Base-by-base conservation (phyloP, 164 flowering plant species). In the Saururus chinensis region DNA sequence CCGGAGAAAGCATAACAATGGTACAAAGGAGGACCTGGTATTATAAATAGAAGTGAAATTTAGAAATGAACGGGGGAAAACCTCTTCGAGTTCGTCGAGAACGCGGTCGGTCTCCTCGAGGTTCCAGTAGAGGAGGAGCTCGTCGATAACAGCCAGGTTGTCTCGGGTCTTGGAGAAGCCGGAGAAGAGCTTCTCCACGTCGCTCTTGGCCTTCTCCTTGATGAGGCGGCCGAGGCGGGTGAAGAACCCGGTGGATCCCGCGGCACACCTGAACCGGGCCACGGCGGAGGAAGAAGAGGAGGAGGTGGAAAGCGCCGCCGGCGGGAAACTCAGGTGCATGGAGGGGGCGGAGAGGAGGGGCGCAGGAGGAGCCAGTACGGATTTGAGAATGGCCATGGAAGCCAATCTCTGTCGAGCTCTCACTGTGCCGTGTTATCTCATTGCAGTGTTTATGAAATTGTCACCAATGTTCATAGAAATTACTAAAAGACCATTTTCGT, bases 21-120 rank as follows among this genome's bases (percentile, higher is more conserved):
- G 12, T 20, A 21, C 6, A 9, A 19, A 25, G 26, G 25, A 21
- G n/a, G n/a, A n/a, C n/a, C n/a, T n/a, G n/a, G n/a, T n/a, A n/a
- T n/a, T n/a, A n/a, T n/a, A n/a, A n/a, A n/a, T n/a, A n/a, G n/a
- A 35, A 57, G 40, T 23, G 51, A 35, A 57, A 25, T 10, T 58
- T 42, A 17, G 49, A 23, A 49, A 57, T 25, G 40, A 22, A 42
- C 25, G 35, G 13, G 30, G 13, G 12, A 2, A 20, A 40, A 92
- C 97, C 95, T 92, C 98, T 80, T 92, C 97, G 52, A 92, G 88
- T 24, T 92, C 95, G 51, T 92, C 98, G 40, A 92, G 81, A 59
- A 89, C 89, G n/a, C 86, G 79, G 60, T 92, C 98, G 26, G 98
- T 89, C 19, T 92, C 96, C 20, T 89, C 77, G 56, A 92, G 82